Evolutionary conservation across 2,329 filamentous ascomycete genomes (phyloP).

Genomic region (Volutella citrinella): DNA sequence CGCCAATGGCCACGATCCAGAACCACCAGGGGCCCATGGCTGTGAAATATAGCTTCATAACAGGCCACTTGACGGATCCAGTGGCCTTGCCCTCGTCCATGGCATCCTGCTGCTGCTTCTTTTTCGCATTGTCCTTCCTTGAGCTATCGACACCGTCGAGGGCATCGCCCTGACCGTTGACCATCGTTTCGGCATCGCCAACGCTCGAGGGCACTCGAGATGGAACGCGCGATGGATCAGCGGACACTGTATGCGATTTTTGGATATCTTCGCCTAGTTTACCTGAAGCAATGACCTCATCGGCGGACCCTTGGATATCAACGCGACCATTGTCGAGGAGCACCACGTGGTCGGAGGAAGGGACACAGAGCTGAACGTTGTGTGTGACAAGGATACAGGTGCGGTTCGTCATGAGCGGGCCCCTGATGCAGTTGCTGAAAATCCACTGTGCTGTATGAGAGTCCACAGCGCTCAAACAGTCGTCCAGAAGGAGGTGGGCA

Average conservation of each 20-base stretch:
- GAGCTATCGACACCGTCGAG: constrained; percentile 44
- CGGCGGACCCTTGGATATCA: constrained; percentile 69
- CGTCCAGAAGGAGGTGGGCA: constrained; percentile 85
- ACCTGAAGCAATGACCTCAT: constrained; percentile 80
- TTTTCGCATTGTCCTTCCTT: constrained; percentile 41
- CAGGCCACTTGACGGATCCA: constrained; percentile 83
- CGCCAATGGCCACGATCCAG: constrained; percentile 72
- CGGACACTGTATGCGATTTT: constrained; percentile 68
- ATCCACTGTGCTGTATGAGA: constrained; percentile 98
- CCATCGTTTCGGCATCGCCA: constrained; percentile 59
- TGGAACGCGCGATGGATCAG: constrained; percentile 66
- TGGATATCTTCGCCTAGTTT: constrained; percentile 82
- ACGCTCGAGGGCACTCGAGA: constrained; percentile 77
- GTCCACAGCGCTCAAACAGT: constrained; percentile 94
- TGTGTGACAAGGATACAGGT: constrained; percentile 96
- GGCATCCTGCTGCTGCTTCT: constrained; percentile 46
- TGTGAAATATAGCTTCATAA: constrained; percentile 79
- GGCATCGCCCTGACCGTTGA: constrained; percentile 47
- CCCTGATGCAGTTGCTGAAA: constrained; percentile 87
- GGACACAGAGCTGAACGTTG: constrained; percentile 85
- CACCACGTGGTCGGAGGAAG: constrained; percentile 76
- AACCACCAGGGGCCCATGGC: constrained; percentile 98
- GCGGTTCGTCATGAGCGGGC: constrained; percentile 80
- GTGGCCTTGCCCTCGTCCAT: constrained; percentile 76
- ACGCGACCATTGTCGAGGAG: constrained; percentile 85